A percentile compares a stretch with the other conserved stretches of the same genome.
These are phyloP conservation scores for Boletus tomentosulus DNA, from an alignment of 768 basidiomycete species.

Conservation along the genomic window DNA sequence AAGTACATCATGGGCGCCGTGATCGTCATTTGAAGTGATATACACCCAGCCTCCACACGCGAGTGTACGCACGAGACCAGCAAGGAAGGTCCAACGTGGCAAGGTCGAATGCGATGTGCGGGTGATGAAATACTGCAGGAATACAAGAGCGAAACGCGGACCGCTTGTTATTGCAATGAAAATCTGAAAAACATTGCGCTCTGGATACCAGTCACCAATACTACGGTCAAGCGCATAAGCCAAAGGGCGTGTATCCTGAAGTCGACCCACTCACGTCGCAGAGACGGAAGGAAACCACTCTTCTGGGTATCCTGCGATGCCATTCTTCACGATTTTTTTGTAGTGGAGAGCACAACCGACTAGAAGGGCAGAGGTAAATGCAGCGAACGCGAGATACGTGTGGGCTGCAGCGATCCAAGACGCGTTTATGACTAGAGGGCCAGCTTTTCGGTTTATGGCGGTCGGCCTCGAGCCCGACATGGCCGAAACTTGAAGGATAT, in stretches of 20 bases:
- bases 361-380: constrained; percentile 61
- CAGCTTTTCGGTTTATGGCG: constrained; percentile 3
- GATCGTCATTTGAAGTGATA: constrained; percentile 80
- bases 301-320: constrained; percentile 73
- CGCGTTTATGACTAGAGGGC: constrained; percentile 37
- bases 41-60: constrained; percentile 92
- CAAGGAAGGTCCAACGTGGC: constrained; percentile 50
- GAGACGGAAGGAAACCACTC: constrained; percentile 94
- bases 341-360: constrained; percentile 72
- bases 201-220: constrained; percentile 89
- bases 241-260: not conserved
- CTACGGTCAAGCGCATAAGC: constrained; percentile 35
- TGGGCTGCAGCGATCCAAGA: constrained; percentile 59
- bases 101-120: constrained; percentile 39
- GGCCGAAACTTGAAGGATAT: not conserved
- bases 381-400: constrained; percentile 58
- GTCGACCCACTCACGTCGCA: constrained; percentile 52
- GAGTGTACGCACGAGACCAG: constrained; percentile 69
- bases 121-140: constrained; percentile 59
- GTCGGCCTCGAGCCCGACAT: constrained; percentile 15
- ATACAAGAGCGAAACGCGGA: constrained; percentile 69
- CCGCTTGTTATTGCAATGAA: constrained; percentile 84
- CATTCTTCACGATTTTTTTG: constrained; percentile 82
- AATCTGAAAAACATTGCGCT: constrained; percentile 80
- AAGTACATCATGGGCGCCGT: constrained; percentile 78